Conservation (phyloP, 768 basidiomycete genomes). For the Dendrothele bispora region DNA sequence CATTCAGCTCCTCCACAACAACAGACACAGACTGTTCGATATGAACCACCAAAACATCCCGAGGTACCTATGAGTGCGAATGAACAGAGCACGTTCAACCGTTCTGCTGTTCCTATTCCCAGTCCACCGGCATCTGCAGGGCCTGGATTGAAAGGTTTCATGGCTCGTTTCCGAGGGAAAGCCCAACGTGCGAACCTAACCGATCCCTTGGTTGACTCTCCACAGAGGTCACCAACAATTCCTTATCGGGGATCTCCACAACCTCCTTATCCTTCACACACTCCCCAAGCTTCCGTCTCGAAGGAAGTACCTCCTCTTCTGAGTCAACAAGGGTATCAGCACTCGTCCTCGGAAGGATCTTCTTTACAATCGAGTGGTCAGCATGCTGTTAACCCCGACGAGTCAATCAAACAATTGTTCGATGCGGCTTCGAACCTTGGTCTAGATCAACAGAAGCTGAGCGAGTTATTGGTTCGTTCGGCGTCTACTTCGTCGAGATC, state of each 20-base stretch:
- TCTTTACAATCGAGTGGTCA: too few relatives aligned
- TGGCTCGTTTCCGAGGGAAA: conserved; percentile 70
- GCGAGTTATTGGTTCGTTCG: conserved; percentile 71
- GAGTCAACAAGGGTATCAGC: conserved; percentile 25
- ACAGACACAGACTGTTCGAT: conserved; percentile 26
- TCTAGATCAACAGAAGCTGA: conserved; percentile 69
- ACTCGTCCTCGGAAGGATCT: too few relatives aligned
- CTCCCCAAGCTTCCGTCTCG: conserved; percentile 8
- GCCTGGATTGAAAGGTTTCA: conserved; percentile 78
- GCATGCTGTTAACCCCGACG: conserved; percentile 26
- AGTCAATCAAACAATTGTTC: conserved; percentile 68
- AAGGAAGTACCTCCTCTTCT: conserved; percentile 8
- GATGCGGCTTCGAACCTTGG: conserved; percentile 76
- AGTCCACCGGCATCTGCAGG: conserved; percentile 72
- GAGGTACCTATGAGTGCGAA: conserved; percentile 42
- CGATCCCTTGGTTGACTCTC: conserved; percentile 21
- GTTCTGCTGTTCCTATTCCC: conserved; percentile 47
- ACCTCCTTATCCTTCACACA: conserved; percentile 18
- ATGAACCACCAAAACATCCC: conserved; percentile 41
- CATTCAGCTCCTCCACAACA: conserved; percentile 38
- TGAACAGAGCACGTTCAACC: conserved; percentile 55
- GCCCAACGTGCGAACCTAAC: too few relatives aligned
- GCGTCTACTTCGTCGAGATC: conserved; percentile 61
- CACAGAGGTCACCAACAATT: conserved; percentile 3
- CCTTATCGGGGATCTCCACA: conserved; percentile 23